Base-by-base conservation (phyloP, 2,329 filamentous ascomycete species). In the Madurella mycetomatis region DNA sequence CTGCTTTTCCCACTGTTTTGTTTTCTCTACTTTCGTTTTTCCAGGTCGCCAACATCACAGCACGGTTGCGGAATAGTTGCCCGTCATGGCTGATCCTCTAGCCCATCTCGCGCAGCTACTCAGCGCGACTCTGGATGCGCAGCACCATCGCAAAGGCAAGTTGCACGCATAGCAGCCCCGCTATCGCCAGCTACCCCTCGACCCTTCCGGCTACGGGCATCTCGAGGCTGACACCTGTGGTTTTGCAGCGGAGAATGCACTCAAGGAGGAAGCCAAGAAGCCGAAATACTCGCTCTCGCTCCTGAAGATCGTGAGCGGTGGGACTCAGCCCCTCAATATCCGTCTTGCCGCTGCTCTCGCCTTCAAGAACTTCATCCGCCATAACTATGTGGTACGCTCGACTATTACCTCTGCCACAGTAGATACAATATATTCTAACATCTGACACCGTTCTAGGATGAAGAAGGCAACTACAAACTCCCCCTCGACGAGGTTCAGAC, bases 321-420 rank as follows among this genome's bases (percentile, higher is more conserved):
- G 85, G 54, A 76, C 81, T 41, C 82, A 87, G 60, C 85, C 90
- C 41, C 74, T 79, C 61, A 92, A 89, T 65, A 94, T 89, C 57
- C 86, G 94, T 59, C 84, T 99, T 41, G 84, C 92, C 7, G 90
- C 88, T 65, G 90, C 94, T 30, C 80, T 99, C 56, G 94, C 89
- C 76, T 99, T 99, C 82, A 99, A 99, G 76, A 99, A 99, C 77
- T 95, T 96, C 72, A 91, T 99, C 67, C 88, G 88, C 72, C 84
- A 88, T 68, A 94, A 91, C 77, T 99, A 95, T 84, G 89, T 90
- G 64, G 85, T 87, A 73, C 63, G 83, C 76, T 44, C 37, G 12
- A 41, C 41, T n/a, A 25, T 25, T 34, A n/a, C 25, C 5, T 3
- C 34, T 2, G 7, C 17, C 19, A 7, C 25, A 25, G 7, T 7